Base-by-base conservation (phyloP, 352 stramenopile species). In the Aphanomyces cochlioides region DNA sequence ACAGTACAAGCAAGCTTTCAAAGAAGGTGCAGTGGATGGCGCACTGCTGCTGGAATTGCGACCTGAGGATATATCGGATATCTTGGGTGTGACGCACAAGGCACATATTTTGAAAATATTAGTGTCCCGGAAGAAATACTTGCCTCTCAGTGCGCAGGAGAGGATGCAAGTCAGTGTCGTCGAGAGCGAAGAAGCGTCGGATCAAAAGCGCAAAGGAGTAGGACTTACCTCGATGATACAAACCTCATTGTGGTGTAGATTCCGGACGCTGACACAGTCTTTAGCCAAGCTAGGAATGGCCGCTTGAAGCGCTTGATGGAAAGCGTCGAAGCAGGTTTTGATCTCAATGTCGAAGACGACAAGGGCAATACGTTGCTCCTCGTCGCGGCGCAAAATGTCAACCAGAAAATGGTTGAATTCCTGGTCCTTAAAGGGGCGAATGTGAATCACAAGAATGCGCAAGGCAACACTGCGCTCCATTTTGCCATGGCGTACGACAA, bases 401-500 rank as follows among this genome's bases (percentile, higher is more conserved):
- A 97, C 74, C 75, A 86, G 39, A 85, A 87, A 67, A 93, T 97
- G 75, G 85, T 91, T 40, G 92, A 97, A 78, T 81, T 93, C 53
- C 76, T 98, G 7, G 75, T 98, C 4, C 45, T 72, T 1, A 89
- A 88, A 54, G 84, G 87, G 60, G 89, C 90, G 7, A 93, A 93
- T 64, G 79, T 98, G 19, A 98, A 98, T 68, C 88, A 97, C 77
- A 79, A 85, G 57, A 98, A 98, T 76, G 81, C 81, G 0, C 80
- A 92, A 48, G 91, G 94, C 60, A 98, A 98, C 77, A 98, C 94
- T 15, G 77, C 93, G 36, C 77, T 98, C 56, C 94, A 98, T 72
- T 98, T 96, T 70, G 94, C 94, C 5, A 96, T 98, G 86, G 87
- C 88, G 4, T 97, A 97, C 78, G 93, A 98, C 75, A 50, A 81